Base-by-base conservation (phyloP, 78 protist species). In the Mastigamoeba balamuthi region DNA sequence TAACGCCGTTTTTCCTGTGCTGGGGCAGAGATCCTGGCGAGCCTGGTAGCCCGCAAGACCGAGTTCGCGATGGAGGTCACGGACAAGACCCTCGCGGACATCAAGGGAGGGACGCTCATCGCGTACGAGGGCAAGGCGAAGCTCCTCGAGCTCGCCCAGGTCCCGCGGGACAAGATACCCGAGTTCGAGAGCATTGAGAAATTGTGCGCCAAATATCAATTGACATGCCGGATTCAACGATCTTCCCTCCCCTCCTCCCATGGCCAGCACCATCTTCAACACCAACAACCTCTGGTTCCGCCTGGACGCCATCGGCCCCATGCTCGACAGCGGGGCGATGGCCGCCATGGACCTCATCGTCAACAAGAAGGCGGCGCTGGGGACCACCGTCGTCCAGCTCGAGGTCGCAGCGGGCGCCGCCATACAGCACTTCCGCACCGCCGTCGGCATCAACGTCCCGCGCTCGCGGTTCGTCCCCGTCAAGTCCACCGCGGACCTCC, bases 401-500 rank as follows among this genome's bases (percentile, higher is more conserved):
- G 99, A 97, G 79, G 84, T 89, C 44, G 99, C 99, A 4, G 81
- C 80, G 43, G 98, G 99, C 39, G 91, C 98, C 3, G 96, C 96
- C 28, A 94, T 97, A 70, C 76, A 86, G 77, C 41, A 67, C 80
- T 97, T 97, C 75, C 43, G 77, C 29, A 66, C 36, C 3, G 92
- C 95, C 17, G 30, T 58, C 29, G 97, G 94, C 36, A 75, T 95
- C 29, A 84, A 73, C 48, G 99, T 97, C 7, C 94, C 95, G 40
- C 73, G 99, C 38, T 53, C 89, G 6, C 93, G 99, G 38, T 97
- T 97, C 87, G 36, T 95, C 28, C 99, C 38, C 41, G 73, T 69
- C 28, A 48, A 66, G 37, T 30, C 70, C 29, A 28, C 36, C 25
- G 41, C 69, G 36, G 99, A 97, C 74, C 80, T 97, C 41, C 76